Conservation (phyloP, 345 rosid species). For the Brassica cretica region DNA sequence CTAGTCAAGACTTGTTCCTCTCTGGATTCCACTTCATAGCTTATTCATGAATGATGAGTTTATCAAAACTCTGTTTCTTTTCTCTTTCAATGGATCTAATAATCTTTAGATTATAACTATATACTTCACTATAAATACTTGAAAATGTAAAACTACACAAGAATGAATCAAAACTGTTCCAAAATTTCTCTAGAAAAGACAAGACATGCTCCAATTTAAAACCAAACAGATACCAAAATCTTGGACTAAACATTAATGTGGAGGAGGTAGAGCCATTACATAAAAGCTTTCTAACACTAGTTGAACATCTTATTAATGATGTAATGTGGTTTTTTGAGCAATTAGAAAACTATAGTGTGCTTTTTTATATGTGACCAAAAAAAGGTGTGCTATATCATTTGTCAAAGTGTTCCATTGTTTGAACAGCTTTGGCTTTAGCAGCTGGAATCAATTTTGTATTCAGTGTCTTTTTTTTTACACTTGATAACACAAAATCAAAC, state of each 20-base stretch:
- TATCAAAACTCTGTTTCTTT: background rate
- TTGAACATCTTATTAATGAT: background rate
- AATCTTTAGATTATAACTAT: constrained; percentile 17
- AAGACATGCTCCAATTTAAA: too few relatives aligned
- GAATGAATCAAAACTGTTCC: background rate
- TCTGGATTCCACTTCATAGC: constrained; percentile 38
- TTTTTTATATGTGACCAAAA: background rate
- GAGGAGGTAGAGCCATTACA: background rate
- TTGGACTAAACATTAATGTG: too few relatives aligned
- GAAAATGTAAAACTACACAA: background rate
- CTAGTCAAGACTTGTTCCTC: constrained; percentile 26
- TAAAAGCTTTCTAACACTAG: background rate
- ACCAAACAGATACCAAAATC: too few relatives aligned
- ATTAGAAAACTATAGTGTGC: background rate
- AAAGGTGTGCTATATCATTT: background rate
- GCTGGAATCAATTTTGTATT: background rate
- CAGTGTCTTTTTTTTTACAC: background rate
- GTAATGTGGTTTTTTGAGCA: background rate
- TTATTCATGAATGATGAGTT: constrained; percentile 1
- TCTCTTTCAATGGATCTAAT: background rate
- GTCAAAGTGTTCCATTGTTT: background rate
- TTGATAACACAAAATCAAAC: background rate
- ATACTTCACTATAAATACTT: background rate
- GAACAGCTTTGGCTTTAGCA: background rate
- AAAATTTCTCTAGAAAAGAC: background rate